Base-by-base conservation (phyloP, 2,329 filamentous ascomycete genomes). In the Nectriaceae sp. region DNA sequence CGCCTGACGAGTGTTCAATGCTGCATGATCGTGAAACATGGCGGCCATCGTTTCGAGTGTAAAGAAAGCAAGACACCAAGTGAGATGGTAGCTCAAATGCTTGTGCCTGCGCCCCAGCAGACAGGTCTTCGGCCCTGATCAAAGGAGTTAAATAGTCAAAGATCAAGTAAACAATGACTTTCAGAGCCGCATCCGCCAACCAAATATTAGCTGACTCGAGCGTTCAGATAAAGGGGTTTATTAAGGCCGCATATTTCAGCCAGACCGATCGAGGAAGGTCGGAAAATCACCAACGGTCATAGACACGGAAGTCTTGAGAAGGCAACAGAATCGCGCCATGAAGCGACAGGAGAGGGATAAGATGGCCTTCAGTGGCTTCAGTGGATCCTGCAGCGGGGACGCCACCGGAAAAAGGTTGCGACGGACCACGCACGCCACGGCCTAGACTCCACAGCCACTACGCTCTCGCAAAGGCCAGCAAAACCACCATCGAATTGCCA, bases 401-500 rank as follows among this genome's bases (percentile, higher is more conserved):
- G 20, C 46, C 46, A 41, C 42, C 57, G 55, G 59, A 57, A 58
- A 50, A 61, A 50, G 18, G 35, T 45, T 45, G 21, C 33, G 35
- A 38, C 42, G 42, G 35, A 2, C 29, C 15, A 35, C 42, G 33
- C 18, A n/a, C 5, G 8, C 22, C 26, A 16, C 22, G 22, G 18
- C 11, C 40, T 16, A 15, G 16, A 42, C 22, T 11, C 40, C 21
- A 42, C 39, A 45, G 38, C 47, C 40, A 51, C 39, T 47, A 38
- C 40, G 37, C 47, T 37, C 40, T 47, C 56, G 50, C 49, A 63
- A 62, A 63, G 60, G 60, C 60, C 60, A 63, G 54, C 60, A 54
- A 57, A 56, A 59, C 48, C 44, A 31, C 45, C 21, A 48, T 53
- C 47, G 37, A 52, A 54, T 50, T 47, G 16, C 55, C 21, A 26